phyloP scores from a whole-genome alignment of 768 basidiomycete species.

The Lactarius deliciosus region DNA sequence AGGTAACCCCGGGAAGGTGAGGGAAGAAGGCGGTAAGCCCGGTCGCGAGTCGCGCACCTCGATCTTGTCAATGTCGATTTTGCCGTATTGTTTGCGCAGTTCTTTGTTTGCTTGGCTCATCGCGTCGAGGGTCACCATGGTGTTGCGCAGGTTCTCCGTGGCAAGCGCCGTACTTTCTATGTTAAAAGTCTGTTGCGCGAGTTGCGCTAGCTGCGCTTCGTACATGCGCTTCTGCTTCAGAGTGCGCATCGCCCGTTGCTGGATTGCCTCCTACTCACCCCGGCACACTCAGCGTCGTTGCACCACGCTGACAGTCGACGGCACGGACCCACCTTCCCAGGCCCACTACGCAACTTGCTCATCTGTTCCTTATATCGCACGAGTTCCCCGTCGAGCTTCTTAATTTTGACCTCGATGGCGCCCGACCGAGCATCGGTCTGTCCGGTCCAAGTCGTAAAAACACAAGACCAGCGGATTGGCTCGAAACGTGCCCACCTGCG shows the following conservation, averaged over 20 bases:
- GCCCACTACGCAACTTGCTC: conserved; percentile 88
- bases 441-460: conserved; percentile 11
- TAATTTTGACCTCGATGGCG: conserved; percentile 93
- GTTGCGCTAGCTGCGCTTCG: conserved; percentile 85
- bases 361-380: conserved; percentile 93
- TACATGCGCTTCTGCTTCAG: conserved; percentile 97
- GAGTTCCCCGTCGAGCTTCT: conserved; percentile 94
- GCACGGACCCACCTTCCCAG: conserved; percentile 74
- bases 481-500: conserved; percentile 53
- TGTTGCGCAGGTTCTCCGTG: conserved; percentile 97
- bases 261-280: conserved; percentile 70
- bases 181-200: conserved; percentile 95
- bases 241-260: conserved; percentile 89
- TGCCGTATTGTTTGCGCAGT: conserved; percentile 94
- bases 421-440: conserved; percentile 87
- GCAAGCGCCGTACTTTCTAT: conserved; percentile 96
- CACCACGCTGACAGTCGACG: neutral
- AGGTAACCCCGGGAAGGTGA: neutral
- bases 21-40: neutral
- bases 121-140: conserved; percentile 97
- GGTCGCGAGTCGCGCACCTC: conserved; percentile 57
- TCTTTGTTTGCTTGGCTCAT: conserved; percentile 97
- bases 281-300: neutral
- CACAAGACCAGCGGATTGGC: neutral
- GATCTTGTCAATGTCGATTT: conserved; percentile 97